Evolutionary conservation across 116 monocot species (phyloP), one percentile per base, ranked within the genome.

Genomic region (Iris pallida): DNA sequence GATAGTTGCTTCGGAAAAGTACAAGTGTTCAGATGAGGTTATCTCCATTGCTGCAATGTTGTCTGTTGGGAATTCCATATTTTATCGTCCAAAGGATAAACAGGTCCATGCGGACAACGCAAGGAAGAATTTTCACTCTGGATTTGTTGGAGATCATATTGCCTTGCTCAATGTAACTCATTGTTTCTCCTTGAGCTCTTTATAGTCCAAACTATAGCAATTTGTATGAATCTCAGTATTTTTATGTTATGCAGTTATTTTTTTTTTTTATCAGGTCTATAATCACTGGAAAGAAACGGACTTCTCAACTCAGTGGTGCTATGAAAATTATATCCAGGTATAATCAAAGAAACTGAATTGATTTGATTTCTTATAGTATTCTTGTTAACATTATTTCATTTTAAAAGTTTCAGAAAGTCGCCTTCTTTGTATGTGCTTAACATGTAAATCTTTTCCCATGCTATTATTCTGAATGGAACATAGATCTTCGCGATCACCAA

Each of bases 41-140:
- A 85, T 94, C n/a, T 78, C 90, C 4, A 79, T 90, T 59, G 79
- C 94, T 11, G 76, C 94, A 43, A 94, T 94, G 94, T 47, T 94
- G 60, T 94, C 94, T 2, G 77, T 94, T 61, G 94, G 94, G 47
- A 94, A 90, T 83, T 94, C 94, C 13, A 94, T 94, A 12, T 94
- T 94, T 61, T 94, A 94, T 63, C 90, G 90, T 42, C 94, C 94
- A 8, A 94, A 94, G 73, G 94, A 94, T 54, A 94, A 94, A 58
- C 94, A 94, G 74, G 94, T 94, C 11, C 94, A 94, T 81, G 94
- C 94, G 53, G 94, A 94, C 65, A 94, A 94, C 85, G 94, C 94
- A 16, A 80, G 88, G 63, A 42, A 85, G 58, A 94, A 94, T 80
- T 94, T 94, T 71, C 87, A 94, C 75, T 85, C 90, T 53, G 94